Evolutionary conservation across 306 rosid genomes (phyloP), one percentile per base, ranked within the genome.

Genomic region (Vachellia pachyceras): DNA sequence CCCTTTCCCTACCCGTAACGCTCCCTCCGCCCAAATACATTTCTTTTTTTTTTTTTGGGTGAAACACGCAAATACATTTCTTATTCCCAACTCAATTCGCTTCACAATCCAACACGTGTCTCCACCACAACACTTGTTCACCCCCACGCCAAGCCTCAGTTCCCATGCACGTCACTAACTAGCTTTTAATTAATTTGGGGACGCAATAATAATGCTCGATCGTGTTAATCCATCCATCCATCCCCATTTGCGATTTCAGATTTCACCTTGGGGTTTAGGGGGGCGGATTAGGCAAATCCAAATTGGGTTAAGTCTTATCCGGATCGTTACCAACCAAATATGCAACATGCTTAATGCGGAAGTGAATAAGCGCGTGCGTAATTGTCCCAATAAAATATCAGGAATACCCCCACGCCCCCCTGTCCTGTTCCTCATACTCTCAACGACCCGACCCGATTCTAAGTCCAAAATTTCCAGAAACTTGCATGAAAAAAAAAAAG

Each of bases 341-440:
- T 80, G 77, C 73, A 80, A 80, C 73, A 81, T 70, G 77, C 82
- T 64, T 81, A 78, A 87, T 45, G 61, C 46, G 82, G 82, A 84
- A 78, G 73, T 29, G 52, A 72, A 65, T 23, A 83, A 22, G 54
- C 80, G 37, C 67, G 69, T 81, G 50, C 42, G 42, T 8, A 58
- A 60, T 42, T 75, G 58, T 37, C 12, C 35, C 11, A 44, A 76
- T 33, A 74, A 74, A n/a, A n/a, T 55, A 7, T 39, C 67, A 54
- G 8, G 29, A 22, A 0, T 17, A 60, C n/a, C 47, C 73, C 47
- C 60, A 74, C 69, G 47, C n/a, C n/a, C 47, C 64, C 29, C 25
- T 69, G 80, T 46, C 50, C 11, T n/a, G n/a, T n/a, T n/a, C n/a
- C 10, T 49, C 35, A 55, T 85, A 80, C 64, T 73, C n/a, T n/a